phyloP scores from a whole-genome alignment of 2,329 filamentous ascomycete genomes.

The Ascochyta lentis region DNA sequence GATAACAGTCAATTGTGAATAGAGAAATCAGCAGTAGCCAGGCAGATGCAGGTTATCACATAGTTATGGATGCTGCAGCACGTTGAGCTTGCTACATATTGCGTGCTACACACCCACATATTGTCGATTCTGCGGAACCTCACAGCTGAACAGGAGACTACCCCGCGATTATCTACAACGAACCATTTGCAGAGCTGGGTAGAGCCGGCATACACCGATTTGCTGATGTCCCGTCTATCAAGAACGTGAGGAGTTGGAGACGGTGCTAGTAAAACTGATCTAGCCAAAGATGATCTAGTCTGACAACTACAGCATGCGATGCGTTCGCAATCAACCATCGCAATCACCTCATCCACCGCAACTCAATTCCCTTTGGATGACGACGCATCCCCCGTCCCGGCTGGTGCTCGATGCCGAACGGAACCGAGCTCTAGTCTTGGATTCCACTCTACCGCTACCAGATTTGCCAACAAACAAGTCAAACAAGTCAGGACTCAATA shows the following conservation, averaged over 20 bases:
- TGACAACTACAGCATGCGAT: neutral
- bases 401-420: neutral
- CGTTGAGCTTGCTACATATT: conserved; percentile 12
- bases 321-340: conserved; percentile 7
- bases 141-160: neutral
- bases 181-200: neutral
- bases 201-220: conserved; percentile 10
- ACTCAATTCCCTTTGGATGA: neutral
- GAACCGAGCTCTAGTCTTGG: neutral
- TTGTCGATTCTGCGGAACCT: conserved; percentile 3
- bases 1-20: neutral
- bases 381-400: neutral
- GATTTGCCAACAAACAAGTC: too few species aligned
- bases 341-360: conserved; percentile 15
- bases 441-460: neutral
- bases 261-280: neutral
- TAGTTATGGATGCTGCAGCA: neutral
- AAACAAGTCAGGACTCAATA: too few species aligned
- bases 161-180: neutral
- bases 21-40: too few species aligned
- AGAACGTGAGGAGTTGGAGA: neutral
- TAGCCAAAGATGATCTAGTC: neutral
- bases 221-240: conserved; percentile 2
- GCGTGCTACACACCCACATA: conserved; percentile 12
- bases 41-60: neutral